Conservation (phyloP, 257 asterid species). For the Lantana camara region DNA sequence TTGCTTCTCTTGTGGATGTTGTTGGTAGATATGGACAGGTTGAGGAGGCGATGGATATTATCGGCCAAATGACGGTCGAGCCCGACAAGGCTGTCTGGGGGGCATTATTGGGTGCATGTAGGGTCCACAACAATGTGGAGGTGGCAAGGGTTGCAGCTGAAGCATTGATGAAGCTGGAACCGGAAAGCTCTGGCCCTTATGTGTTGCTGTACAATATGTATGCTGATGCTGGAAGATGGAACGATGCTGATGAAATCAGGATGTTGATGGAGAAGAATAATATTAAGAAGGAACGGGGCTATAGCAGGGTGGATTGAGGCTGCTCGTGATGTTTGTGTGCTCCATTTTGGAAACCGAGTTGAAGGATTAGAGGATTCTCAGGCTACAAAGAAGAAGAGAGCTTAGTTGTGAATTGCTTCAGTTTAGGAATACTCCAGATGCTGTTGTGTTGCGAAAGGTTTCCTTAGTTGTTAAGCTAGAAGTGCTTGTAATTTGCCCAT, state of each 20-base stretch:
- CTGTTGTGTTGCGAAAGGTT: constrained; percentile 53
- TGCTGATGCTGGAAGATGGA: constrained; percentile 75
- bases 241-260: constrained; percentile 74
- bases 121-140: constrained; percentile 64
- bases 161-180: constrained; percentile 69
- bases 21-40: constrained; percentile 67
- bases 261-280: constrained; percentile 56
- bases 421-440: constrained; percentile 70
- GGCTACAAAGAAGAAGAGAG: too few relatives aligned
- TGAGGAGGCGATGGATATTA: constrained; percentile 71
- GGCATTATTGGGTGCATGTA: constrained; percentile 79
- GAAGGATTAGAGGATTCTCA: neutral
- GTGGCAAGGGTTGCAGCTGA: constrained; percentile 69
- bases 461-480: constrained; percentile 56
- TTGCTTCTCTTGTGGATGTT: constrained; percentile 76
- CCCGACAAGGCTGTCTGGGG: constrained; percentile 91
- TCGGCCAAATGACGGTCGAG: constrained; percentile 56
- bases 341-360: neutral
- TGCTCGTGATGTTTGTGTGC: constrained; percentile 24
- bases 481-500: constrained; percentile 86
- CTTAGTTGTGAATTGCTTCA: too few relatives aligned
- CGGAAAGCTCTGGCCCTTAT: constrained; percentile 79
- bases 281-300: constrained; percentile 59
- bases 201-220: constrained; percentile 66
- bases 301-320: constrained; percentile 58